Evolutionary conservation across 2,329 filamentous ascomycete species (phyloP), one percentile per base, ranked within the genome.

Genomic region (Colletotrichum sp.): DNA sequence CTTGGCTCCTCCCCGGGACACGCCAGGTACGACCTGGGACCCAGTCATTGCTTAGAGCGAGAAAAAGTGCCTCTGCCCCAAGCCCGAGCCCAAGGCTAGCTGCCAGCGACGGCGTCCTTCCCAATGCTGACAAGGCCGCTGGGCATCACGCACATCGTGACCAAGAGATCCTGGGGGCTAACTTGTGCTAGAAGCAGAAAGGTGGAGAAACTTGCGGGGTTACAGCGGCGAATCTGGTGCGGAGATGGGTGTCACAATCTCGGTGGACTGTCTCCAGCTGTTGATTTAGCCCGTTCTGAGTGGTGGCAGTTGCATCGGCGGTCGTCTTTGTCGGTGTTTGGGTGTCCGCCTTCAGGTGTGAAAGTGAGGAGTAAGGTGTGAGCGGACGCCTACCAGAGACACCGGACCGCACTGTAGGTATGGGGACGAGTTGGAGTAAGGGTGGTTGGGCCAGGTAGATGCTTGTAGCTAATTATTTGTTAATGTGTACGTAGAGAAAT

Each of bases 121-220:
- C 70, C 73, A 76, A 75, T 75, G 75, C 75, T 76, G 75, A 76
- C 75, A 76, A 75, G 66, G 32, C 66, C 63, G 71, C 63, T 66
- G 55, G 44, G 52, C 66, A 75, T 75, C 66, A 75, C 71, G 44
- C 72, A 67, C 71, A 75, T 76, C 71, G 72, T 76, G 66, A 75
- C 71, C 71, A 67, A 67, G 62, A 76, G 60, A 67, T 75, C 36
- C 75, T 62, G 24, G 75, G 32, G 64, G 52, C 71, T 71, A 76
- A 71, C 36, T 32, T 22, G 67, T 75, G 66, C 71, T 71, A 63
- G 62, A 76, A 75, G 72, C 72, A 75, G 72, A 76, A 76, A 68
- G 75, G 75, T 76, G 75, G 75, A 76, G 75, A 76, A 76, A 67
- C 44, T 71, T 76, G 75, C 75, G 72, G 75, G 75, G 75, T 75